Base-by-base conservation (phyloP, 176 grass and related monocot genomes). In the Ananas comosus region DNA sequence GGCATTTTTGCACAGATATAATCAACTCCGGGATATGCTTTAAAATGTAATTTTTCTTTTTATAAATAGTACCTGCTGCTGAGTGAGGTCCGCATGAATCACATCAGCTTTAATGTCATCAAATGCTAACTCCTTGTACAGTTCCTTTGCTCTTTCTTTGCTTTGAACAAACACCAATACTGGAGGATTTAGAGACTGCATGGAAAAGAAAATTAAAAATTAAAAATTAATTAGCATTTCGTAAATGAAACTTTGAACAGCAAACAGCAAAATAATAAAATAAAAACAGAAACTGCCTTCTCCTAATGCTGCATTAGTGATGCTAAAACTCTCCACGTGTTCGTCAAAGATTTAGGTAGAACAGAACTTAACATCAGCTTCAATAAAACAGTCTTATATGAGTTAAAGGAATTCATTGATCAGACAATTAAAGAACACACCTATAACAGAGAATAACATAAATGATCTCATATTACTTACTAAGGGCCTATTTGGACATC, bases 131-230 rank as follows among this genome's bases (percentile, higher is more conserved):
- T 97, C 94, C 63, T 85, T 97, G 84, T 93, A 97, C 16, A 97
- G 89, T 49, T 97, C 89, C 69, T 93, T 97, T n/a, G 94, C 94
- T 61, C 89, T 92, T 54, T 97, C 94, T 90, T 97, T 97, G 79
- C 89, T 97, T 93, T 97, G 94, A 52, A 90, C 89, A 83, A 97
- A 97, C 49, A 97, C 79, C 85, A 97, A 74, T 56, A 90, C 84
- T 53, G 89, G 94, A 64, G 89, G 89, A 72, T 93, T 88, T 75
- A 93, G 71, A 71, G 79, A 90, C 94, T 97, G 14, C 64, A 52
- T 70, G 76, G 3, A 18, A 59, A 79, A 72, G 48, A 70, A 14
- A 74, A 65, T 3, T 27, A 66, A 74, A 18, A 3, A 57, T 78
- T 51, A 79, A 14, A 17, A 72, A 85, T 18, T 29, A 54, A 1